phyloP scores from a whole-genome alignment of 306 rosid genomes.

The Corylus americana region DNA sequence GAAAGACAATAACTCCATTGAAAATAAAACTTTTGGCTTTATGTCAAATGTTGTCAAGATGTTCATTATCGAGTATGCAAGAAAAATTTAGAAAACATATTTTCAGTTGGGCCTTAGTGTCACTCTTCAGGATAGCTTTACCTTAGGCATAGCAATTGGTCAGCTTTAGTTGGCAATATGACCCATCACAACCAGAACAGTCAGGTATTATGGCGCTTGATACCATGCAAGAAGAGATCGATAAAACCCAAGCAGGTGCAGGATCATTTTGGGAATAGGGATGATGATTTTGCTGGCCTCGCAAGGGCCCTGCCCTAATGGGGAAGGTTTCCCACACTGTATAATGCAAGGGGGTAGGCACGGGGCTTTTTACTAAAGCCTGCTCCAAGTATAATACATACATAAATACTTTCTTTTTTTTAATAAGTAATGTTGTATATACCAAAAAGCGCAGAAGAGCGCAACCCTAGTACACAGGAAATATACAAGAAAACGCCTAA shows the following conservation, averaged over 20 bases:
- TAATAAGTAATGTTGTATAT: too few species aligned
- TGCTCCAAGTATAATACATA: too few species aligned
- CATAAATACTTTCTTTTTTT: background rate
- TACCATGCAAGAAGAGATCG: background rate
- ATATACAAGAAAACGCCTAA: too few species aligned
- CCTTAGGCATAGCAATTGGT: background rate
- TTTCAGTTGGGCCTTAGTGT: background rate
- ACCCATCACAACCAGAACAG: background rate
- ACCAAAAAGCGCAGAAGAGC: too few species aligned
- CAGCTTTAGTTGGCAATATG: background rate
- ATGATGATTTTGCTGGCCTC: background rate
- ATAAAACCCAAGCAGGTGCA: background rate
- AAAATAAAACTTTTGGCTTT: background rate
- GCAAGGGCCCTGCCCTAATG: background rate
- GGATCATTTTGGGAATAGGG: background rate
- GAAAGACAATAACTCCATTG: background rate
- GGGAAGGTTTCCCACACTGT: background rate
- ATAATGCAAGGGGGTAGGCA: background rate
- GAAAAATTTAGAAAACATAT: background rate
- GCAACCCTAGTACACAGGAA: too few species aligned
- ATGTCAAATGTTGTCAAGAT: background rate
- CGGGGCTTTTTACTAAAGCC: background rate
- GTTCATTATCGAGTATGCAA: background rate
- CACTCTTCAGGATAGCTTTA: background rate
- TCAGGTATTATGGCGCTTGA: background rate